Evolutionary conservation across 169 alveolate genomes (phyloP), one percentile per base, ranked within the genome.

Genomic region (Plasmodium sp.): DNA sequence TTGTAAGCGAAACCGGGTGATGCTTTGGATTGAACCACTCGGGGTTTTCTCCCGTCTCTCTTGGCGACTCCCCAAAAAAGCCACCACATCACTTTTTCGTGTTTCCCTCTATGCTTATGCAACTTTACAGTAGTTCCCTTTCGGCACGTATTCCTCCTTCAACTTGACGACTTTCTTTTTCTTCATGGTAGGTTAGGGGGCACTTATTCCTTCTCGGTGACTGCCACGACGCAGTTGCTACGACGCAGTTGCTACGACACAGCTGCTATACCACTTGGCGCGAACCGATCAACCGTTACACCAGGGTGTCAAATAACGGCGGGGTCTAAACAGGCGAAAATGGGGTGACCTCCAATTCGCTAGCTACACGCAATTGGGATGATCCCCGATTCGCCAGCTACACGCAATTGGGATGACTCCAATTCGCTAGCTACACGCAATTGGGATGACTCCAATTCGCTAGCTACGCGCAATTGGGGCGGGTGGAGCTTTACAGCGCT

Each of bases 151-250:
- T 5, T 81, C 84, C 48, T 56, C 94, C 82, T 90, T 90, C 80
- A 90, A 71, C 72, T 90, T 90, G 27, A 90, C 77, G 12, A 90
- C 91, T 80, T 90, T 90, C 36, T 90, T 90, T 81, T 74, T 77
- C 83, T 90, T 90, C 94, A 90, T 90, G 51, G 10, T 90, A 58
- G 41, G 2, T 83, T 67, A n/a, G 72, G 31, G 45, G 43, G 22
- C 41, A 18, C 14, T 58, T 48, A 10, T 48, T 48, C n/a, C 58
- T 48, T 48, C 58, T 0, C 12, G 58, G 3, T n/a, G n/a, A 48
- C n/a, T 48, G 58, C 58, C 12, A 48, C 58, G 1, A 5, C n/a
- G n/a, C 58, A 5, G 10, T 0, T 9, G 58, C 58, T 9, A 48
- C 58, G 4, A 16, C n/a, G n/a, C 58, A 4, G 12, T 0, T 9